These are phyloP conservation scores for Malassezia caprae DNA, from an alignment of 1,284 basidiomycete species.

Conservation along the genomic window DNA sequence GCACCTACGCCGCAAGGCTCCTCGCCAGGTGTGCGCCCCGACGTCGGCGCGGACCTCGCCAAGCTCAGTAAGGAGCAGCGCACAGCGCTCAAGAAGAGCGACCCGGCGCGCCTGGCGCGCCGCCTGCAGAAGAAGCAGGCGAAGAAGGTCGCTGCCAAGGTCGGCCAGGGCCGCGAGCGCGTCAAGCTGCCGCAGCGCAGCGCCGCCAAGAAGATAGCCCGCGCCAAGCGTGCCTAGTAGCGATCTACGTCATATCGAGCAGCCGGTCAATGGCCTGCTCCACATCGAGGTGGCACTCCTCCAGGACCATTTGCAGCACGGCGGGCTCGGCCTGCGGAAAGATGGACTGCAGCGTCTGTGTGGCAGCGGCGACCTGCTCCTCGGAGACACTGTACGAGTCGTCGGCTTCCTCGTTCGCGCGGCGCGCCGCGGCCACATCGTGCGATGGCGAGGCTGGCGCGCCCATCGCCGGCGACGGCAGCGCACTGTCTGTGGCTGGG, in stretches of 20 bases:
- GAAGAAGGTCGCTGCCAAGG: not conserved
- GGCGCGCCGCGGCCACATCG: slow-evolving; percentile 10
- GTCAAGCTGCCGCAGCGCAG: slow-evolving; percentile 16
- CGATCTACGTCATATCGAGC: slow-evolving; percentile 25
- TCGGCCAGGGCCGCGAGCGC: slow-evolving; percentile 12
- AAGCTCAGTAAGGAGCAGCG: slow-evolving; percentile 35
- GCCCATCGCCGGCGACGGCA: not conserved
- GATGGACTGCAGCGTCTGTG: slow-evolving; percentile 32
- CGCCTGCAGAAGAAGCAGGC: slow-evolving; percentile 40
- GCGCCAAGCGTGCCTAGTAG: not conserved
- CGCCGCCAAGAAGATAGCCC: slow-evolving; percentile 7
- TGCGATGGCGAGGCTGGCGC: slow-evolving; percentile 12
- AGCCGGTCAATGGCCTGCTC: slow-evolving; percentile 38
- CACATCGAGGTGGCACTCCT: slow-evolving; percentile 31
- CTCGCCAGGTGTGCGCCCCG: slow-evolving; percentile 20
- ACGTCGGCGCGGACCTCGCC: slow-evolving; percentile 21
- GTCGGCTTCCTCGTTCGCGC: not conserved
- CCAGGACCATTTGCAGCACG: slow-evolving; percentile 33
- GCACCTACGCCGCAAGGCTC: slow-evolving; percentile 44
- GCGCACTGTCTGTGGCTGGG: not conserved
- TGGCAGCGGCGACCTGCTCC: slow-evolving; percentile 8
- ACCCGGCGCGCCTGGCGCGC: slow-evolving; percentile 29
- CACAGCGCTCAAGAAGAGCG: slow-evolving; percentile 31
- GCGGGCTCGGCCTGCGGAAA: slow-evolving; percentile 32
- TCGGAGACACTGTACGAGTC: not conserved